Conservation (phyloP, 1,284 basidiomycete genomes). For the Microbotryomycetes sp. region DNA sequence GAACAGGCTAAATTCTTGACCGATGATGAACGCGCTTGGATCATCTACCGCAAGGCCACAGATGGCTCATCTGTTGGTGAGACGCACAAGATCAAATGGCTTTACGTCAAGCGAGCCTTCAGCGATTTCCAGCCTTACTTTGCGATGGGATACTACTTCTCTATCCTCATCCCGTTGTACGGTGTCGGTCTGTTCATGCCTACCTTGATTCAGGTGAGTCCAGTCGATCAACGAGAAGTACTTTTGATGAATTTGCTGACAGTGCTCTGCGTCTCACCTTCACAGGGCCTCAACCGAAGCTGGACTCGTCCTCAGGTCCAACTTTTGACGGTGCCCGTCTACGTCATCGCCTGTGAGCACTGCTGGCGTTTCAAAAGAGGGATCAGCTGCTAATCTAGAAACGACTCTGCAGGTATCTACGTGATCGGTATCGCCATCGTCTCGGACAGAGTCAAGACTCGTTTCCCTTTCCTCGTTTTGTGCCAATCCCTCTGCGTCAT, state of each 20-base stretch:
- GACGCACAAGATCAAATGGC: background rate
- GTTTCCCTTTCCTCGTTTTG: constrained; percentile 1
- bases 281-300: background rate
- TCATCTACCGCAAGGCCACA: constrained; percentile 1
- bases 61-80: background rate
- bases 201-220: background rate
- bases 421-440: background rate
- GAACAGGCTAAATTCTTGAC: constrained; percentile 55
- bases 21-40: constrained; percentile 47
- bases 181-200: background rate
- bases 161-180: constrained; percentile 1
- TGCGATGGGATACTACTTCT: background rate
- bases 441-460: background rate
- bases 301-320: constrained; percentile 2
- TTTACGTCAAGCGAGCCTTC: background rate
- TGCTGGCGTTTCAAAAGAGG: background rate
- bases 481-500: background rate
- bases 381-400: background rate
- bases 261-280: too few species aligned
- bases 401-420: background rate
- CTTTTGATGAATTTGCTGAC: too few species aligned
- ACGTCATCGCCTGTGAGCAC: background rate
- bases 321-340: background rate
- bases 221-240: too few species aligned
- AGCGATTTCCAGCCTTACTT: background rate